A percentile compares a stretch with the other conserved stretches of the same genome.
Evolutionary conservation across 306 rosid species (phyloP).

Genomic region (Neltuma alba): DNA sequence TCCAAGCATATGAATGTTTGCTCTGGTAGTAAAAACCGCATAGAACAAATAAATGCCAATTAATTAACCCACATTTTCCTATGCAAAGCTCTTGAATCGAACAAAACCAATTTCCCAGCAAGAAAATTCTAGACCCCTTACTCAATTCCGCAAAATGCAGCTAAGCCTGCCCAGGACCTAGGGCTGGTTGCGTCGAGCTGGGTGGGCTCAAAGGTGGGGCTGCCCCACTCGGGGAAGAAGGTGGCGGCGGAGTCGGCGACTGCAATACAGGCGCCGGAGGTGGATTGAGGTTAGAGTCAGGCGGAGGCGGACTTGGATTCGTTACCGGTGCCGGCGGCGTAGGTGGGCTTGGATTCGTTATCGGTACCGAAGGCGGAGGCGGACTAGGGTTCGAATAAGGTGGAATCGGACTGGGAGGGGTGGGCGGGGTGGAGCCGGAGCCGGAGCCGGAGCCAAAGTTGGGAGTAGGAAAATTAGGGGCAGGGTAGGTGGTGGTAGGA

Average conservation of each 20-base stretch:
- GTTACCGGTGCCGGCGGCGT: slow-evolving; percentile 21
- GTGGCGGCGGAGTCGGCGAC: slow-evolving; percentile 36
- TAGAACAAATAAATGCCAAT: background rate
- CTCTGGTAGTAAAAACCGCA: background rate
- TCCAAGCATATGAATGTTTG: background rate
- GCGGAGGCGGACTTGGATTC: slow-evolving; percentile 51
- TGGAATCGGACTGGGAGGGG: slow-evolving; percentile 31
- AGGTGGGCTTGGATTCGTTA: slow-evolving; percentile 29
- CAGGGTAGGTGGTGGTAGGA: slow-evolving; percentile 43
- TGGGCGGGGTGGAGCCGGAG: slow-evolving; percentile 41
- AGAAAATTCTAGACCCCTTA: slow-evolving; percentile 23
- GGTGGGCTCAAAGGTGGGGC: slow-evolving; percentile 59
- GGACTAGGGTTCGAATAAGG: slow-evolving; percentile 7
- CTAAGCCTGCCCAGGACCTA: slow-evolving; percentile 59
- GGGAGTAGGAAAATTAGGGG: slow-evolving; percentile 52
- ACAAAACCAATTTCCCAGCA: background rate
- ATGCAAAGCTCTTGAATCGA: slow-evolving; percentile 14
- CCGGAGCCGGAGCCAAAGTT: slow-evolving; percentile 30
- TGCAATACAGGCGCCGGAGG: slow-evolving; percentile 33
- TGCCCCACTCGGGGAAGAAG: slow-evolving; percentile 45
- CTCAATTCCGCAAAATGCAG: slow-evolving; percentile 27
- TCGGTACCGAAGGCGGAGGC: slow-evolving; percentile 19
- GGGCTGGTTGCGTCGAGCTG: slow-evolving; percentile 44
- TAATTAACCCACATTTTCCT: background rate
- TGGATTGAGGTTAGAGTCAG: slow-evolving; percentile 29